Evolutionary conservation across 768 basidiomycete genomes (phyloP).

Genomic region (Galerina sulciceps): DNA sequence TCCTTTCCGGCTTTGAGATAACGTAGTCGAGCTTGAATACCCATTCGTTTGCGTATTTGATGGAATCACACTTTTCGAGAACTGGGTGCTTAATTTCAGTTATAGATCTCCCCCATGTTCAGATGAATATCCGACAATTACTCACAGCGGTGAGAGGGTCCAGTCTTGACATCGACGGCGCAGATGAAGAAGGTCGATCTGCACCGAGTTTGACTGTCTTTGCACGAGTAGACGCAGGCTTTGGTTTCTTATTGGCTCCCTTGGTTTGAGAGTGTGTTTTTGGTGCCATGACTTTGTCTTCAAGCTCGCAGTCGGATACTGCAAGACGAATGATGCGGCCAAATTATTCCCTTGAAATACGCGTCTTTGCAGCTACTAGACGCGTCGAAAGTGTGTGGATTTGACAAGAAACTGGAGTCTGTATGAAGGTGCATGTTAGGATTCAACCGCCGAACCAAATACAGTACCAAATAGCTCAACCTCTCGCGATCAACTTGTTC

Average conservation of each 20-base stretch:
- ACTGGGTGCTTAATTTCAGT: slow-evolving; percentile 24
- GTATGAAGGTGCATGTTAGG: too few relatives aligned
- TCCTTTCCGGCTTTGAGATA: slow-evolving; percentile 20
- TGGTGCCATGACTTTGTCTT: slow-evolving; percentile 9
- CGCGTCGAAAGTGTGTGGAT: neutral
- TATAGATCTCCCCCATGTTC: neutral
- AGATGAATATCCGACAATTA: neutral
- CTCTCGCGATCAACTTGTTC: too few relatives aligned
- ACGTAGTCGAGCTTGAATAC: neutral
- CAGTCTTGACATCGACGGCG: slow-evolving; percentile 25
- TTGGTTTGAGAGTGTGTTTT: slow-evolving; percentile 17
- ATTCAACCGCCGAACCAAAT: too few relatives aligned
- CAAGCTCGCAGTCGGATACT: too few relatives aligned
- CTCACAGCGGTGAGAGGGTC: slow-evolving; percentile 40
- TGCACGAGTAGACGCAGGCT: slow-evolving; percentile 7
- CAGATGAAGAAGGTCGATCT: slow-evolving; percentile 12
- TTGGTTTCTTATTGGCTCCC: slow-evolving; percentile 12
- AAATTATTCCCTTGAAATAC: neutral
- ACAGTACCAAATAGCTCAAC: too few relatives aligned
- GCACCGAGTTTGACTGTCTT: slow-evolving; percentile 23
- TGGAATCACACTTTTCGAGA: slow-evolving; percentile 22
- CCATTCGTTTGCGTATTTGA: neutral
- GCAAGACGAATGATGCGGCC: too few relatives aligned
- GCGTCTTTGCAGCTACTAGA: neutral
- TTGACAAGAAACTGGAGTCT: neutral